Percentiles rank a stretch among this genome's conserved stretches.
Conservation (phyloP, 805 yeast genomes). For the Saccharomyces eubayanus region DNA sequence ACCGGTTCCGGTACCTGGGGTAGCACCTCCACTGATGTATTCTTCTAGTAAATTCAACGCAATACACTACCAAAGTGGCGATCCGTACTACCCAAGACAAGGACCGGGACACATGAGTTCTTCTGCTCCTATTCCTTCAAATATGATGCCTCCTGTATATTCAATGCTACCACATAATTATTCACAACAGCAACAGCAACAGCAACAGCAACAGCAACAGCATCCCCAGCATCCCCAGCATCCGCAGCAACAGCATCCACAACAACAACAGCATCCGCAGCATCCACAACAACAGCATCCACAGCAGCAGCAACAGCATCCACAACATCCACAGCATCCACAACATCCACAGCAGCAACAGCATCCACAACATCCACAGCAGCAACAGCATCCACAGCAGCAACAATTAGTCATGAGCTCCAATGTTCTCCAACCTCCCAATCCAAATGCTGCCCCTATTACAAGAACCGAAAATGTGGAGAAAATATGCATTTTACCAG, state of each 20-base stretch:
- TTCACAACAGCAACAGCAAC: not conserved
- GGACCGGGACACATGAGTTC: not conserved
- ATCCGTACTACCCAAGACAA: not conserved
- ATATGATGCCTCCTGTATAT: not conserved
- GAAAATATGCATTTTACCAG: not conserved
- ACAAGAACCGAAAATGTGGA: not conserved
- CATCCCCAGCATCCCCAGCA: no score
- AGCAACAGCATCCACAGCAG: no score
- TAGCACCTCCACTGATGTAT: not conserved
- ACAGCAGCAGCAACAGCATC: not conserved
- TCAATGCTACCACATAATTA: not conserved
- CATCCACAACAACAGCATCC: no score
- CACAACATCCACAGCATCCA: not conserved
- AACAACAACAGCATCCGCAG: not conserved
- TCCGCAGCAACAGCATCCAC: not conserved
- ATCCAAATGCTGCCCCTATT: not conserved
- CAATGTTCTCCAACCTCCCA: not conserved
- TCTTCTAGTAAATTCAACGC: not conserved
- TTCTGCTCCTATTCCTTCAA: not conserved
- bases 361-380: not conserved
- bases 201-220: not conserved
- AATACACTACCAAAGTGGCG: not conserved
- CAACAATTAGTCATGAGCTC: not conserved
- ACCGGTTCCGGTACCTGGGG: not conserved
- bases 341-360: not conserved